These are phyloP conservation scores for Juncus inflexus DNA, from an alignment of 176 grass and related monocot species.

Conservation along the genomic window DNA sequence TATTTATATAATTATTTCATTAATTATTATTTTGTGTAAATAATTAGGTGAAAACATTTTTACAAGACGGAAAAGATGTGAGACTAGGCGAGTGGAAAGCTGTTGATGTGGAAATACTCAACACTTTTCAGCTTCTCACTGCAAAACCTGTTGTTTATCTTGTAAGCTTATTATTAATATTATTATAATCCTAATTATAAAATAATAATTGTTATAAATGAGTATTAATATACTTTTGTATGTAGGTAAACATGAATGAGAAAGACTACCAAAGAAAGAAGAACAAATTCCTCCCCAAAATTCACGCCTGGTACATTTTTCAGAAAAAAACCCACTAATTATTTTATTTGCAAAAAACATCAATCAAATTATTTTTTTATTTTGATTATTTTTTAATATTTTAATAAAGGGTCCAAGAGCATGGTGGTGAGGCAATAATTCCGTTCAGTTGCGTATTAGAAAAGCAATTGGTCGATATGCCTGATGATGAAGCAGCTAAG, in stretches of 20 bases:
- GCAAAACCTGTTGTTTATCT: slow-evolving; percentile 96
- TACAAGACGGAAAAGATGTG: slow-evolving; percentile 73
- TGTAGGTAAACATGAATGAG: slow-evolving; percentile 99
- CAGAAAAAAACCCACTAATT: too few relatives aligned
- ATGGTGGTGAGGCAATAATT: slow-evolving; percentile 93
- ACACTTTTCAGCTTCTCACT: slow-evolving; percentile 85
- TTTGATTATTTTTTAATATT: slow-evolving; percentile 15
- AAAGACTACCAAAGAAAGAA: slow-evolving; percentile 97
- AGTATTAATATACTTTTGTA: slow-evolving; percentile 23
- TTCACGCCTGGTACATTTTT: slow-evolving; percentile 73
- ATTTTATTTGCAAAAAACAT: slow-evolving; percentile 14
- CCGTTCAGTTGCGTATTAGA: slow-evolving; percentile 92
- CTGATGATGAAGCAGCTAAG: slow-evolving; percentile 93
- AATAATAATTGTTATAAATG: background rate
- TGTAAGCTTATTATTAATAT: slow-evolving; percentile 37
- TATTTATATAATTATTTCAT: background rate
- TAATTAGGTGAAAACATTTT: slow-evolving; percentile 51
- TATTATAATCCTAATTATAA: slow-evolving; percentile 18
- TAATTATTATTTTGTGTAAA: too few relatives aligned
- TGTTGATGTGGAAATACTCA: slow-evolving; percentile 92
- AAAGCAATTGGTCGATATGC: slow-evolving; percentile 85
- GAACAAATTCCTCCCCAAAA: slow-evolving; percentile 97
- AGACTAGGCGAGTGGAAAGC: slow-evolving; percentile 91
- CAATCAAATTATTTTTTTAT: background rate
- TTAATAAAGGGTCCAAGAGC: slow-evolving; percentile 75